These are phyloP conservation scores for Coemansia sp. DNA, from an alignment of 192 early-diverging fungal genomes.

Conservation along the genomic window DNA sequence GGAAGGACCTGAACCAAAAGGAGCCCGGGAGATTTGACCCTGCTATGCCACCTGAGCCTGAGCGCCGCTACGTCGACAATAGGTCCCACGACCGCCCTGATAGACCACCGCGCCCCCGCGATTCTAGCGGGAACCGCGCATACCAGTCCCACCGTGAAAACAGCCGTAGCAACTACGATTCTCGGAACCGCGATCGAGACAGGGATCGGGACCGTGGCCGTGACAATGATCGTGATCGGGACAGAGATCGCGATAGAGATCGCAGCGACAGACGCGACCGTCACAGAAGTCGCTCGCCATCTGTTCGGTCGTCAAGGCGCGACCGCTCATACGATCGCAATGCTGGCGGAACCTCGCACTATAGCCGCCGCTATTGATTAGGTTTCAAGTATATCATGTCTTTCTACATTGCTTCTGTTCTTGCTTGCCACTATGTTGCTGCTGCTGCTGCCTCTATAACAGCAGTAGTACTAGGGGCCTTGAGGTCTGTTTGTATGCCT, in stretches of 20 bases:
- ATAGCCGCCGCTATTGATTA: conserved; percentile 31
- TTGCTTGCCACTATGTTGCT: conserved; percentile 10
- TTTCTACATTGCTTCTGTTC: conserved; percentile 3
- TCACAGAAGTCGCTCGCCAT: conserved; percentile 48
- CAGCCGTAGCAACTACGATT: conserved; percentile 10
- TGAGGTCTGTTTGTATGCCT: conserved; percentile 2
- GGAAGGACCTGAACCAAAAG: conserved; percentile 40
- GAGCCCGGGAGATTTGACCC: conserved; percentile 47
- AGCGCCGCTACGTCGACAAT: conserved; percentile 14
- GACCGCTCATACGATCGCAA: conserved; percentile 49
- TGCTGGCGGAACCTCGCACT: conserved; percentile 23
- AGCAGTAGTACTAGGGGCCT: background rate
- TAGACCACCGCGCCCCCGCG: conserved; percentile 15
- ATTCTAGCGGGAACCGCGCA: conserved; percentile 24
- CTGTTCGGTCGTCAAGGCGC: conserved; percentile 32
- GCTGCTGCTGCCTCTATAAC: background rate
- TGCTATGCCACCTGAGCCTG: conserved; percentile 2
- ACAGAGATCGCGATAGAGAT: conserved; percentile 22
- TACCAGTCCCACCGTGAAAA: conserved; percentile 15
- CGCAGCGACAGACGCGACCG: conserved; percentile 14
- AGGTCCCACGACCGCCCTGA: conserved; percentile 12
- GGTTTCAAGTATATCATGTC: conserved; percentile 5
- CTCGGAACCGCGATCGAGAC: conserved; percentile 21
- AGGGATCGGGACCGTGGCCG: conserved; percentile 1
- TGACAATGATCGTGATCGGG: conserved; percentile 5